phyloP scores from a whole-genome alignment of 345 rosid genomes.

The Camelina laxa region DNA sequence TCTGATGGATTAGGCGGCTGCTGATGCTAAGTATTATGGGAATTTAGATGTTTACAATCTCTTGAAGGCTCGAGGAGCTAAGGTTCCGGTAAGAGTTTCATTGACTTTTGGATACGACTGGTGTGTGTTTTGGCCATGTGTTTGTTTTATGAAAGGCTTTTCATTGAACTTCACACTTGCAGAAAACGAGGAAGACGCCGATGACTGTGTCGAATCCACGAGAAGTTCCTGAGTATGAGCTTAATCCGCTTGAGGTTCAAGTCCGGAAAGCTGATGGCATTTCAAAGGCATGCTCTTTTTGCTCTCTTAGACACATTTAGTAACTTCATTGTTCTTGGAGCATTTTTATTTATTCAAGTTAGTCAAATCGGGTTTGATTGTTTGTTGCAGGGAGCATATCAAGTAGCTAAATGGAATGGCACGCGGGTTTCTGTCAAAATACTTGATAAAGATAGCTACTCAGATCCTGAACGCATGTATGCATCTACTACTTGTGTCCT shows the following conservation, averaged over 20 bases:
- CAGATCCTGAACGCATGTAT: constrained; percentile 76
- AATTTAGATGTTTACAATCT: constrained; percentile 72
- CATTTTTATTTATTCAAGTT: not conserved
- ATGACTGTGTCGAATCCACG: constrained; percentile 86
- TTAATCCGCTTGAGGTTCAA: constrained; percentile 87
- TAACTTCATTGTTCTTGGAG: constrained; percentile 13
- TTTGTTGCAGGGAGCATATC: constrained; percentile 78
- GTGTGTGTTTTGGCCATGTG: not conserved
- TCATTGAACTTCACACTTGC: constrained; percentile 20
- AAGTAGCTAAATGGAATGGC: constrained; percentile 99
- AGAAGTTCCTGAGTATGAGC: constrained; percentile 95
- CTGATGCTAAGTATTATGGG: constrained; percentile 91
- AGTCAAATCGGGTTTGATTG: constrained; percentile 1
- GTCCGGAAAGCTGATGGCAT: constrained; percentile 81
- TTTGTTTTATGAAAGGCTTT: constrained; percentile 10
- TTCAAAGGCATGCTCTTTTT: constrained; percentile 60
- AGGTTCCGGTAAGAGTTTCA: constrained; percentile 59
- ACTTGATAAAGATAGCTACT: constrained; percentile 70
- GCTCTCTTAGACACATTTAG: not conserved
- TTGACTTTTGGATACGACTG: not conserved
- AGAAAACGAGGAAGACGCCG: constrained; percentile 95
- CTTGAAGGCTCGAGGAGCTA: constrained; percentile 92
- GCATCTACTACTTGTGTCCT: constrained; percentile 19
- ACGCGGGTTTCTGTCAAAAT: constrained; percentile 90
- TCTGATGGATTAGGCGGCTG: constrained; percentile 69